Base-by-base conservation (phyloP, 495 filamentous ascomycete genomes). In the Tuber indicum region DNA sequence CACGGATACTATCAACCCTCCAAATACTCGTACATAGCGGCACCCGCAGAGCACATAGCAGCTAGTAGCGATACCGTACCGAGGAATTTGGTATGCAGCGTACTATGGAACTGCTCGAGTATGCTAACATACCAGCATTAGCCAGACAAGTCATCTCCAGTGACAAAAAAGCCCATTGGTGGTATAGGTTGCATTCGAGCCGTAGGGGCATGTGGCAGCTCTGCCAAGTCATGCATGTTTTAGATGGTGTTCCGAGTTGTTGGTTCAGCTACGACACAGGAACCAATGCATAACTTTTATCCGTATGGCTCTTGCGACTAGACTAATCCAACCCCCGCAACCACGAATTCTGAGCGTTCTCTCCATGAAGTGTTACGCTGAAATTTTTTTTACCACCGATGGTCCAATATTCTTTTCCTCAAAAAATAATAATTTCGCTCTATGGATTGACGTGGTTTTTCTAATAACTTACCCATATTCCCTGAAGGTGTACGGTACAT, bases 171-270 rank as follows among this genome's bases (percentile, higher is more conserved):
- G 58, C 58, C 58, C 17, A 66, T 66, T 66, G n/a, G 58, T 36
- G 12, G 58, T n/a, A 36, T 16, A 36, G 4, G 12, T 17, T 36
- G 58, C 14, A 12, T 10, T 32, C 58, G 58, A 7, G 14, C 58
- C 36, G 58, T 17, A 14, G n/a, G 3, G 58, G 58, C 26, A 32
- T 32, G 26, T 14, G 10, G 58, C 58, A 26, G n/a, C 58, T 10
- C 58, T 14, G 58, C 58, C 58, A 66, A 66, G 58, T 66, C 58
- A 66, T 66, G 58, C 58, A 66, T 32, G 58, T 66, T 66, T 36
- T 66, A 66, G 58, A 66, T 66, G 58, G 58, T 66, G 58, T 66
- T 66, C 58, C 58, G 26, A 66, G 26, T 66, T 66, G 58, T 66
- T 66, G 58, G 58, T 66, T 66, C 58, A 66, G 58, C 58, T 36